Evolutionary conservation across 257 asterid genomes (phyloP).

Genomic region (Catharanthus roseus): DNA sequence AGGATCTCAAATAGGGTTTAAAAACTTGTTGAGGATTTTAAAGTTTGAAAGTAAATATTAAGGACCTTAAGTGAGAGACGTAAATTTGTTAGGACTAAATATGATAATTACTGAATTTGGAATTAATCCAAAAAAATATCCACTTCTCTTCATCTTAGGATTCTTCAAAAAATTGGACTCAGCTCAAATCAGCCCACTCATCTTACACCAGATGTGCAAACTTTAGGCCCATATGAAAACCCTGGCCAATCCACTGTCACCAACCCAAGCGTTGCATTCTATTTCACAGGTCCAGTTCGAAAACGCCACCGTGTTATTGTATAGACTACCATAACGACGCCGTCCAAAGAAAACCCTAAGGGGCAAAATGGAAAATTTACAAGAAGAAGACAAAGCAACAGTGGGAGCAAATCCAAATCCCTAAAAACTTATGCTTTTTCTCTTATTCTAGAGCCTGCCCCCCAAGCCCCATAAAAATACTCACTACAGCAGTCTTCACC

Average conservation of each 20-base stretch:
- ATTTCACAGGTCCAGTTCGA: background rate
- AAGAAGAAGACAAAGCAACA: conserved; percentile 12
- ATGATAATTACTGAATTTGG: too few species aligned
- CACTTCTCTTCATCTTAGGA: too few species aligned
- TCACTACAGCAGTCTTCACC: background rate
- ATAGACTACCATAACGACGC: background rate
- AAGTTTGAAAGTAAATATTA: too few species aligned
- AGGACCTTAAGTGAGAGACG: too few species aligned
- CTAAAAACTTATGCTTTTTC: background rate
- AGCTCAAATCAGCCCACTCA: background rate
- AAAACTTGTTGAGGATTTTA: too few species aligned
- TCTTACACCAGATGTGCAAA: background rate
- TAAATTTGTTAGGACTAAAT: too few species aligned
- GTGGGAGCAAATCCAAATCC: conserved; percentile 16
- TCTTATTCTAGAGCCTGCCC: background rate
- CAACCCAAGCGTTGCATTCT: background rate
- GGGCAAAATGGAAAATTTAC: conserved; percentile 21
- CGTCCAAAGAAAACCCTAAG: background rate
- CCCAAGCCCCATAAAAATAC: background rate
- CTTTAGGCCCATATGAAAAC: background rate
- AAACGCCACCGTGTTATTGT: background rate
- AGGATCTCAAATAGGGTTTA: too few species aligned
- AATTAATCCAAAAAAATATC: too few species aligned
- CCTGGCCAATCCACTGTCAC: background rate
- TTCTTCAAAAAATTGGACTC: background rate